Percentiles rank a stretch among this genome's conserved stretches.
Conservation (phyloP, 2,329 filamentous ascomycete species). For the Diaporthe batatas region DNA sequence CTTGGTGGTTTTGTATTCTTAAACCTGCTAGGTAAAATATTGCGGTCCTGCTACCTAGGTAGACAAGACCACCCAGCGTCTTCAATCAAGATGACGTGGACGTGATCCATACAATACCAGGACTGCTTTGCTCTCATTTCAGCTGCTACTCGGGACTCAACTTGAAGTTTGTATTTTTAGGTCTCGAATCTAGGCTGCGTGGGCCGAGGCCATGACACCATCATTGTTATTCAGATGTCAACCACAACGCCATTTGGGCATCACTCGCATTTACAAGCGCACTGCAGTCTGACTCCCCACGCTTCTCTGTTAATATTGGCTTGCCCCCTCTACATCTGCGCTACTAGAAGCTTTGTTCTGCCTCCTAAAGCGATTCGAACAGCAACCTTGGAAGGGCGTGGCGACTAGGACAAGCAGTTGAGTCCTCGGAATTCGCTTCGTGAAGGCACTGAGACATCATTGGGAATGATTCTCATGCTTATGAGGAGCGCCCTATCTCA, state of each 20-base stretch:
- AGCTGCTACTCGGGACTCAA: neutral
- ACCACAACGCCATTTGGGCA: neutral
- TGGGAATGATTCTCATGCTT: neutral
- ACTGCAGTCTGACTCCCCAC: neutral
- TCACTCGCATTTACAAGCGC: neutral
- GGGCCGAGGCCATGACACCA: neutral
- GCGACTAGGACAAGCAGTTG: neutral
- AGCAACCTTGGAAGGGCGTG: neutral
- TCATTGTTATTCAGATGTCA: neutral
- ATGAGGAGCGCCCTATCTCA: neutral
- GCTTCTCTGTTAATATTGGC: neutral
- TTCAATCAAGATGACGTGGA: constrained; percentile 20
- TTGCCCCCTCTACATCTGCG: neutral
- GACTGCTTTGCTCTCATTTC: neutral
- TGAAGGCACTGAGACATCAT: neutral
- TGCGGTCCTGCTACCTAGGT: neutral
- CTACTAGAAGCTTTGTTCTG: neutral
- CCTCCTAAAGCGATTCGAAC: constrained; percentile 2
- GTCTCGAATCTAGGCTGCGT: neutral
- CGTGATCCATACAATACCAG: neutral
- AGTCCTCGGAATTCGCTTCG: neutral
- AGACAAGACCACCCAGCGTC: neutral
- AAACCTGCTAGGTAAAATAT: neutral
- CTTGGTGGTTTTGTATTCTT: neutral
- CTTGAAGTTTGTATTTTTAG: neutral